Base-by-base conservation (phyloP, 805 yeast species). In the Alloascoidea hylecoeti region DNA sequence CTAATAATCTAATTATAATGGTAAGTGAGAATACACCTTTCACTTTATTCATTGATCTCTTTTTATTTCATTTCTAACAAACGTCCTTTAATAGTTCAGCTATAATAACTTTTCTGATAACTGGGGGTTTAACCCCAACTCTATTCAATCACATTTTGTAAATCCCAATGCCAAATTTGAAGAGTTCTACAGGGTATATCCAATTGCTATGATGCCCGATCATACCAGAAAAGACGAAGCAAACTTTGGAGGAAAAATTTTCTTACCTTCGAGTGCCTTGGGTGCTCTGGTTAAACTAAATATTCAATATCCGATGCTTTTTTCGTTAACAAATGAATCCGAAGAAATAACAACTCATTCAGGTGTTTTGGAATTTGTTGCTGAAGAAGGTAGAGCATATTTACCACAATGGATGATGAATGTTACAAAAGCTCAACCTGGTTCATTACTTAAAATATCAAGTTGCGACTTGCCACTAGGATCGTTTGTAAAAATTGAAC, bases 401-500 rank as follows among this genome's bases (percentile, higher is more conserved):
- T 50, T 92, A 27, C 99, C 99, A 0, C 85, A 83, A 48, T 92
- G 99, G 99, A 88, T 92, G 88, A 72, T 92, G 81, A 68, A 61
- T 35, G 81, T 94, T 0, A 59, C 92, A 30, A 64, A 66, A 23
- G 60, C 82, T 4, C 69, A 70, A 37, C 82, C 95, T 0, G 97
- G 97, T 0, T 70, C 82, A n/a, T 61, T 92, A 42, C 62, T 92
- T 14, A 78, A 78, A 44, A 70, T 94, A 33, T 48, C 58, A 30
- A 68, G 77, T 34, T 75, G 85, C 17, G 94, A 85, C 53, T 65
- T 92, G 36, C 89, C 92, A 9, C 68, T 77, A 46, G 99, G 98
- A 5, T 64, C 66, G 18, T 92, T 84, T 60, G 96, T 89, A 18
- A 88, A 85, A 56, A 70, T 92, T 38, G 95, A 92, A 58, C 98